Evolutionary conservation across 805 yeast genomes (phyloP).

Genomic region (Clavispora santaluciae): DNA sequence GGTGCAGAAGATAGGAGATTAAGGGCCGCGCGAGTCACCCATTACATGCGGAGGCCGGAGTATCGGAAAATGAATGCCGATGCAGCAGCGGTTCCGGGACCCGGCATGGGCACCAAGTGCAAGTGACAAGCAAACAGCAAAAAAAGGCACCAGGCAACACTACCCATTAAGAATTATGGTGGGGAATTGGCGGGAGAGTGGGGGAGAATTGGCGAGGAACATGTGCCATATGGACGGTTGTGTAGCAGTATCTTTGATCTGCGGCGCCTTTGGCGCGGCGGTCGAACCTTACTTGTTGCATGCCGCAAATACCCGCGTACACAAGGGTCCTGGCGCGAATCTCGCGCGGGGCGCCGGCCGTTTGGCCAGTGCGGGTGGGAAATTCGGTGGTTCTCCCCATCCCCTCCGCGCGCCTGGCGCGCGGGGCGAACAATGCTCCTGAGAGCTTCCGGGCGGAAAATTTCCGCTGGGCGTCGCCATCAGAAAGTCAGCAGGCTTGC

Average conservation of each 20-base stretch:
- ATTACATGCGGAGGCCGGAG: too few species aligned
- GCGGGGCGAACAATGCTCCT: constrained; percentile 32
- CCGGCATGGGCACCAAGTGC: too few species aligned
- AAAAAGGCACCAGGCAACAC: too few species aligned
- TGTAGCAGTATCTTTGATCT: not conserved
- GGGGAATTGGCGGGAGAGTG: too few species aligned
- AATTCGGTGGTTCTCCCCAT: constrained; percentile 60
- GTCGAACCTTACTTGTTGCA: constrained; percentile 37
- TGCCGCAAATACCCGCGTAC: constrained; percentile 45
- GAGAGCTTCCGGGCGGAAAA: constrained; percentile 55
- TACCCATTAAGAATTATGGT: too few species aligned
- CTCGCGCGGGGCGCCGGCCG: constrained; percentile 5
- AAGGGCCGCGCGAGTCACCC: too few species aligned
- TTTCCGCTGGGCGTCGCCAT: constrained; percentile 54
- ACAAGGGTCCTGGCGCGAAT: constrained; percentile 19
- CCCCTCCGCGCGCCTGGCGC: constrained; percentile 12
- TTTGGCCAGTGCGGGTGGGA: constrained; percentile 47
- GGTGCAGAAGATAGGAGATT: too few species aligned
- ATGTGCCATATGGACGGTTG: not conserved
- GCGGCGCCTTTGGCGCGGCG: constrained; percentile 16
- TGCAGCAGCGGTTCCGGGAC: too few species aligned
- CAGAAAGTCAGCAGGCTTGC: constrained; percentile 38
- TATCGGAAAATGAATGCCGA: too few species aligned
- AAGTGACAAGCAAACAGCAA: too few species aligned
- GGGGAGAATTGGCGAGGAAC: too few species aligned